Percentiles rank a stretch among this genome's conserved stretches.
Evolutionary conservation across 164 flowering plant species (phyloP).

Genomic region (Taxillus chinensis): DNA sequence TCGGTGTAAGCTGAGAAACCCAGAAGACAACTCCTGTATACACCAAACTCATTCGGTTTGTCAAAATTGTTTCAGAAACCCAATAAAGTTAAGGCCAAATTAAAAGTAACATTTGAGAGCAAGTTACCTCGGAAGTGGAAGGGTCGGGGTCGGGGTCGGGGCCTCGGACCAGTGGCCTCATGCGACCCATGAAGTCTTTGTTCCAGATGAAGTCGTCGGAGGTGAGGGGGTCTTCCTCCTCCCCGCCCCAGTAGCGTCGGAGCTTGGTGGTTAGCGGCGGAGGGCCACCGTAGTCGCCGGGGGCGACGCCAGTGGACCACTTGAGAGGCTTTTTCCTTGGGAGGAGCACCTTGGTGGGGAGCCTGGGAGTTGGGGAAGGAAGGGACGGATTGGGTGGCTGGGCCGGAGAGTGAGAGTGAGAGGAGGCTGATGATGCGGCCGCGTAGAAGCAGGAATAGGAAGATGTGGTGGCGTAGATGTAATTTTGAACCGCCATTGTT

Average conservation of each 20-base stretch:
- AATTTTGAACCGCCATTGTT: no score
- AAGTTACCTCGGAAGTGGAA: conserved; percentile 16
- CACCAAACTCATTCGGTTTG: not conserved
- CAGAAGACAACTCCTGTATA: conserved; percentile 62
- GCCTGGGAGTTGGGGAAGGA: conserved; percentile 22
- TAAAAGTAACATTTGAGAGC: no score
- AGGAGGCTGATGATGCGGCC: no score
- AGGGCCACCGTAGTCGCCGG: conserved; percentile 89
- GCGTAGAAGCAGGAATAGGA: no score
- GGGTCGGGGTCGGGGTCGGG: conserved; percentile 14
- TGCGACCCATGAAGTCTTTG: conserved; percentile 71
- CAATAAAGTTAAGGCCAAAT: no score
- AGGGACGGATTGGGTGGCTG: conserved; percentile 2
- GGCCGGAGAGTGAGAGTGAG: no score
- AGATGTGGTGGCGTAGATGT: no score
- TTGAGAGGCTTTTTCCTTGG: conserved; percentile 81
- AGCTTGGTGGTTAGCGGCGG: conserved; percentile 72
- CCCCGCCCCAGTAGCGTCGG: conserved; percentile 88
- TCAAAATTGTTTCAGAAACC: no score
- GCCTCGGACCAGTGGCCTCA: conserved; percentile 45
- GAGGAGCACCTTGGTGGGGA: conserved; percentile 52
- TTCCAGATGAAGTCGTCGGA: conserved; percentile 85
- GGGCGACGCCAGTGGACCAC: conserved; percentile 82
- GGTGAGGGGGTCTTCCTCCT: conserved; percentile 59
- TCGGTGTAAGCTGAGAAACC: conserved; percentile 81